A percentile compares a stretch with the other conserved stretches of the same genome.
Evolutionary conservation across 192 early-diverging fungal species (phyloP).

Genomic region (Geosiphon pyriformis): DNA sequence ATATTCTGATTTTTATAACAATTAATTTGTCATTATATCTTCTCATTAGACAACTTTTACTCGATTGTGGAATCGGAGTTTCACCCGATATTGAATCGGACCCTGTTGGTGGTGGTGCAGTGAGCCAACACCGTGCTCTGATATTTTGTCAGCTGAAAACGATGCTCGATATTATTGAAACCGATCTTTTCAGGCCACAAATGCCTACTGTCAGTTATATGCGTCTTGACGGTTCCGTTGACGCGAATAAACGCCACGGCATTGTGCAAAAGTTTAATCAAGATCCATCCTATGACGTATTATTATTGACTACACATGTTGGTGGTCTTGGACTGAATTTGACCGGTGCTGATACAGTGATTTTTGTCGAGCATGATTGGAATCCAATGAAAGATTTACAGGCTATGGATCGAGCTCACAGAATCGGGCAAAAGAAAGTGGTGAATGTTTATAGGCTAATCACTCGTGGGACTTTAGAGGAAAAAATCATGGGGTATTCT

Average conservation of each 20-base stretch:
- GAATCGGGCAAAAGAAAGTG: conserved; percentile 93
- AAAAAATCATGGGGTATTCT: conserved; percentile 99
- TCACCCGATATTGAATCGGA: conserved; percentile 48
- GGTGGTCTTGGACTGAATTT: conserved; percentile 96
- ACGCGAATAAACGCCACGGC: conserved; percentile 74
- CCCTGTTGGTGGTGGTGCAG: conserved; percentile 32
- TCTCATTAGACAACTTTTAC: conserved; percentile 65
- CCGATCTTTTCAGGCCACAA: conserved; percentile 71
- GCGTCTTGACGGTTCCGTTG: conserved; percentile 90
- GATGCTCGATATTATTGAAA: conserved; percentile 97
- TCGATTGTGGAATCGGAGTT: conserved; percentile 92
- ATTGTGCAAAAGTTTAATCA: conserved; percentile 94
- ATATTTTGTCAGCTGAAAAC: conserved; percentile 95
- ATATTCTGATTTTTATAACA: conserved; percentile 2
- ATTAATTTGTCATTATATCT: background rate
- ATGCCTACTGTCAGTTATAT: conserved; percentile 91
- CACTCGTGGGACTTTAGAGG: conserved; percentile 94
- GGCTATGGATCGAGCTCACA: conserved; percentile 98
- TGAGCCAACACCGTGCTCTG: conserved; percentile 85
- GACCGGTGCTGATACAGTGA: conserved; percentile 98
- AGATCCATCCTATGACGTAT: conserved; percentile 91
- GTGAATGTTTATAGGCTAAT: conserved; percentile 99
- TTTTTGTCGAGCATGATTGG: conserved; percentile 99
- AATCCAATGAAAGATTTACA: conserved; percentile 99
- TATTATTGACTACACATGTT: conserved; percentile 93